Evolutionary conservation across 768 basidiomycete species (phyloP), one percentile per base, ranked within the genome.

Genomic region (Termitomyces sp.): DNA sequence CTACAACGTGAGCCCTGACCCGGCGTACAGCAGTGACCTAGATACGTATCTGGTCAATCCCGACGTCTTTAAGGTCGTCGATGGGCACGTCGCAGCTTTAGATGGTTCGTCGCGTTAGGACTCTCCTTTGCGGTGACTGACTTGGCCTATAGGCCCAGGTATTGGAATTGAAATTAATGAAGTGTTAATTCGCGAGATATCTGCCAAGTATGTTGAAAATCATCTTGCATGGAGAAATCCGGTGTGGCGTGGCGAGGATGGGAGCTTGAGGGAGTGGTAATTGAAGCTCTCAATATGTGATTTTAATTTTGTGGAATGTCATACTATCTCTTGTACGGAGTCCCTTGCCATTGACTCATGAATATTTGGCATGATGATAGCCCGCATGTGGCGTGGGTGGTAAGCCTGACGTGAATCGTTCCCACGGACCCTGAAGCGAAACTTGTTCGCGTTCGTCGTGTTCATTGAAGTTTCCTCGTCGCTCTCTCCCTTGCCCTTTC

Each of bases 111-210:
- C 7, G 22, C 18, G 9, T 42, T 6, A 38, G 24, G 7, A n/a
- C 2, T 55, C 9, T 28, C 24, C 24, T 40, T 7, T 28, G 16
- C 11, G 0, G 13, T 55, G 3, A 24, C 15, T 57, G 35, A 35
- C 20, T 35, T 24, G 20, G 8, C 1, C 48, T 48, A 38, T 63
- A 81, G 86, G 79, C 0, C 80, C 83, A 12, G 88, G 88, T 7
- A 74, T 89, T 7, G 88, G 88, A 7, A 82, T 89, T 36, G 73
- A 81, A 51, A 78, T 90, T 60, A 81, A 90, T 64, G 88, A 89
- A 69, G 69, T 68, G 11, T 68, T 86, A 13, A 84, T 90, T 13
- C 66, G 76, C 20, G 61, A 70, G 33, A 68, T 68, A 5, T 76
- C 81, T 1, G 65, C 65, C 20, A 68, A 62, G 22, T 76, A 81